phyloP scores from a whole-genome alignment of 768 basidiomycete species.

The Boletus vinaceobasis region DNA sequence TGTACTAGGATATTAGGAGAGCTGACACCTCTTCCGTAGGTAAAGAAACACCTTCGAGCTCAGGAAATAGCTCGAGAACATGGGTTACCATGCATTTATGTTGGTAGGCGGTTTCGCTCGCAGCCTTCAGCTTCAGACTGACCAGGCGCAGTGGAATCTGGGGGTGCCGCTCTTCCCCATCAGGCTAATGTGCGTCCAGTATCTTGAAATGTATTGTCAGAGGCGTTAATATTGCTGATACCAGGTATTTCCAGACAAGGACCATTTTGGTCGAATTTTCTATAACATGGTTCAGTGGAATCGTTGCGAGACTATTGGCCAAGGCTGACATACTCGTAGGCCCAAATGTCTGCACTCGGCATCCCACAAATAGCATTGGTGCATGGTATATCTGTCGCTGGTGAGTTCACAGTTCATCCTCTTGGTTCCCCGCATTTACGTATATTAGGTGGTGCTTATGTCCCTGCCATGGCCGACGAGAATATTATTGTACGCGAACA shows the following conservation, averaged over 20 bases:
- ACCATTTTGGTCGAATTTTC: conserved; percentile 95
- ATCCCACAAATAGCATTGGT: conserved; percentile 92
- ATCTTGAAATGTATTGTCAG: not conserved
- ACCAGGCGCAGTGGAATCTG: conserved; percentile 72
- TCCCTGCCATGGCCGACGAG: conserved; percentile 96
- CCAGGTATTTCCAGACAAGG: conserved; percentile 87
- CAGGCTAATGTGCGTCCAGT: conserved; percentile 65
- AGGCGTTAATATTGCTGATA: not conserved
- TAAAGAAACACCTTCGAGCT: conserved; percentile 94
- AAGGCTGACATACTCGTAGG: conserved; percentile 42
- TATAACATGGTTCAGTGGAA: conserved; percentile 77
- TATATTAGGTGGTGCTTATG: conserved; percentile 76
- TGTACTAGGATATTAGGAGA: not conserved
- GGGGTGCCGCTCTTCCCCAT: conserved; percentile 87
- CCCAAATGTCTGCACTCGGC: conserved; percentile 88
- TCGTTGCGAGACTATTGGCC: not conserved
- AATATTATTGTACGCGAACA: conserved; percentile 89
- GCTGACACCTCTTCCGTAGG: conserved; percentile 36
- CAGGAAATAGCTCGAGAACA: conserved; percentile 95
- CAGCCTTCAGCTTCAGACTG: not conserved
- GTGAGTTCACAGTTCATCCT: conserved; percentile 28
- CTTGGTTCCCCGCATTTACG: conserved; percentile 2
- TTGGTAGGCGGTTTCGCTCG: conserved; percentile 52
- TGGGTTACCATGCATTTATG: conserved; percentile 84
- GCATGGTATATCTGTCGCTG: conserved; percentile 92